Base-by-base conservation (phyloP, 441 rosid species). In the Sinapis alba region DNA sequence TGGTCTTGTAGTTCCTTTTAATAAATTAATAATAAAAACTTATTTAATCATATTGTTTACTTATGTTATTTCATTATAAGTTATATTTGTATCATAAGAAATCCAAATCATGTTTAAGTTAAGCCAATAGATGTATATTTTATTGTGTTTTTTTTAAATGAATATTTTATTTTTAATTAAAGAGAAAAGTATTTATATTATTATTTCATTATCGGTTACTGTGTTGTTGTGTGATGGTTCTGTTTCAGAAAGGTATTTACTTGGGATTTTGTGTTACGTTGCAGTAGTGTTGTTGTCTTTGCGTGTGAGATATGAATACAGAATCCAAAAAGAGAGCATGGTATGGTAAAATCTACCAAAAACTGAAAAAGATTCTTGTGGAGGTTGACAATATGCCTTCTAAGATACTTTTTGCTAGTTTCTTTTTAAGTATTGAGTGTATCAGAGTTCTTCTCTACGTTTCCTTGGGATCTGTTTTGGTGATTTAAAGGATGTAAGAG, bases 271-370 rank as follows among this genome's bases (percentile, higher is more conserved):
- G 43, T 63, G n/a, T 20, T 65, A 58, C 0, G 32, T 71, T 65
- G 19, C 72, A 65, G 76, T 50, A 58, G 64, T 65, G 18, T 13
- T 26, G 11, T 54, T 47, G 45, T 8, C 6, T 34, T 38, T 59
- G 72, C 60, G 69, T 60, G 21, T 60, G 65, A 72, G 69, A 34
- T 54, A 88, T 86, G 96, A 87, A 74, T 79, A 75, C 75, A 30
- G 83, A 84, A 70, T 77, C 66, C 10, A 90, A 86, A 78, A 84
- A 87, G 76, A 80, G 83, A 62, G 65, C 86, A 13, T 92, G 90
- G 96, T 86, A 84, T 64, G 94, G 86, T 69, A 79, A 85, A 74
- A 62, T 92, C 74, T 86, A 79, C 77, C 84, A 85, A 84, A 92
- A 86, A 81, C 80, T 86, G 19, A 96, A 89, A 83, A 84, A 88